Percentiles rank a stretch among this genome's conserved stretches.
Evolutionary conservation across 169 alveolate species (phyloP).

Genomic region (Cryptosporidium meleagridis): DNA sequence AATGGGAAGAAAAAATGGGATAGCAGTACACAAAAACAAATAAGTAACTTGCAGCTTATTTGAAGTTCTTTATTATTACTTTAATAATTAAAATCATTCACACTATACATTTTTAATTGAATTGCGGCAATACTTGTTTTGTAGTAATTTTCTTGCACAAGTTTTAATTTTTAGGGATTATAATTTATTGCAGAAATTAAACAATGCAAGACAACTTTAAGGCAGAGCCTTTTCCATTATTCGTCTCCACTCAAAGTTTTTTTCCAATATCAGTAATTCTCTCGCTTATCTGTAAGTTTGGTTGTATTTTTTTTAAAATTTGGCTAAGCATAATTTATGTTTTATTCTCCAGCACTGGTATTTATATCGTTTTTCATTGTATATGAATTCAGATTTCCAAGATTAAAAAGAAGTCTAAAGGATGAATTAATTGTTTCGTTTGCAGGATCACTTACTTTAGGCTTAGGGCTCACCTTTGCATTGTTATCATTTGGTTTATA

Average conservation of each 20-base stretch:
- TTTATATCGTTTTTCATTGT: conserved; percentile 68
- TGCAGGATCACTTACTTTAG: conserved; percentile 57
- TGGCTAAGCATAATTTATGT: not conserved
- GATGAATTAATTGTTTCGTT: conserved; percentile 47
- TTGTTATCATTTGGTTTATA: conserved; percentile 63
- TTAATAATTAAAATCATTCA: no score
- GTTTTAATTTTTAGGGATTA: not conserved
- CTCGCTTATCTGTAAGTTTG: conserved; percentile 42
- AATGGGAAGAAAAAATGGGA: not conserved
- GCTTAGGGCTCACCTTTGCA: conserved; percentile 54
- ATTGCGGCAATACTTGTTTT: not conserved
- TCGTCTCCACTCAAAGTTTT: conserved; percentile 56
- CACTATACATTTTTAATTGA: not conserved
- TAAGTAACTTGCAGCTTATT: not conserved
- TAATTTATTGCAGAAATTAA: not conserved
- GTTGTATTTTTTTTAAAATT: not conserved
- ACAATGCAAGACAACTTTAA: conserved; percentile 32
- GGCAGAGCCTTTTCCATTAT: conserved; percentile 38
- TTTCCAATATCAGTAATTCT: conserved; percentile 22
- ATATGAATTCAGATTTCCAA: conserved; percentile 58
- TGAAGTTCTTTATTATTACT: not conserved
- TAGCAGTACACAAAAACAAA: not conserved
- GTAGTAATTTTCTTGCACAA: not conserved
- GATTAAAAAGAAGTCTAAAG: conserved; percentile 1
- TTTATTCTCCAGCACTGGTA: conserved; percentile 27